phyloP scores from a whole-genome alignment of 2,329 filamentous ascomycete genomes.

The Aureobasidium subglaciale region DNA sequence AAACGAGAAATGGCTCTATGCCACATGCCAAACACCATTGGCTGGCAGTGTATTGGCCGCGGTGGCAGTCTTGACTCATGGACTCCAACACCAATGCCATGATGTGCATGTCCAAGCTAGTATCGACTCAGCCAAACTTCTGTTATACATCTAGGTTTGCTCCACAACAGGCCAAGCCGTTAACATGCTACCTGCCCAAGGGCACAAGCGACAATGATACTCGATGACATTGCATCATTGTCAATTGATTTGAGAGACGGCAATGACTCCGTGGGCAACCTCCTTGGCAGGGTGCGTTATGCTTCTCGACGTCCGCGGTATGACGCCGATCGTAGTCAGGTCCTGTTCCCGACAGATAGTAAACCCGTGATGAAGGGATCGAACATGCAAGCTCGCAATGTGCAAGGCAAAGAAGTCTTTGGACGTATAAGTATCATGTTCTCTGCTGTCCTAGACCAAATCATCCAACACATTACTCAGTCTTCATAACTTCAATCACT shows the following conservation, averaged over 20 bases:
- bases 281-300: not conserved
- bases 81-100: not conserved
- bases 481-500: not conserved
- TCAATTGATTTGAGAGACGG: not conserved
- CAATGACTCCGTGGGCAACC: not conserved
- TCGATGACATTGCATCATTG: slow-evolving; percentile 1
- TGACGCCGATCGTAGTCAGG: not conserved
- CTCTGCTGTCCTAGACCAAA: not conserved
- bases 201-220: not conserved
- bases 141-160: not conserved
- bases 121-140: not conserved
- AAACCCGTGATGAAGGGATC: not conserved
- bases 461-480: not conserved
- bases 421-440: not conserved
- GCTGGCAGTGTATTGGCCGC: too few species aligned
- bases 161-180: not conserved
- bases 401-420: not conserved
- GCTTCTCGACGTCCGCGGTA: slow-evolving; percentile 4
- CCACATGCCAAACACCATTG: too few species aligned
- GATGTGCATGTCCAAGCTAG: not conserved
- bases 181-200: not conserved
- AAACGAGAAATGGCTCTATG: too few species aligned
- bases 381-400: not conserved
- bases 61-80: not conserved
- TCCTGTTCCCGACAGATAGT: not conserved